Percentiles rank a stretch among this genome's conserved stretches.
These are phyloP conservation scores for Areca catechu DNA, from an alignment of 176 grass and related monocot species.

Conservation along the genomic window DNA sequence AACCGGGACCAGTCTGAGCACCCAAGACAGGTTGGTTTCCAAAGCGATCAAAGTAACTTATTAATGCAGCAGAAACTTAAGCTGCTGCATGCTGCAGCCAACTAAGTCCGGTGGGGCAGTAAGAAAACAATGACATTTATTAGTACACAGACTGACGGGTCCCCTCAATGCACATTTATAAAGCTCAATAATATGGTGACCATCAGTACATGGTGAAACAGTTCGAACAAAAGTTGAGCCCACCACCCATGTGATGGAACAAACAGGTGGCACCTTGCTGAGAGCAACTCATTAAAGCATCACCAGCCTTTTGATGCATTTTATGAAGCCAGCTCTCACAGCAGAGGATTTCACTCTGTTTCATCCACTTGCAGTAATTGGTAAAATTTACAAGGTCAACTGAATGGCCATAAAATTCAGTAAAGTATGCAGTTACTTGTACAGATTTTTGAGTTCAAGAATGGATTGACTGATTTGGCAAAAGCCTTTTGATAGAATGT, in stretches of 20 bases:
- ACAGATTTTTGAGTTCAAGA: not conserved
- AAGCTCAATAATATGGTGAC: conserved; percentile 1
- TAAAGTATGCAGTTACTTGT: not conserved
- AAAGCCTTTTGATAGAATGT: too few species aligned
- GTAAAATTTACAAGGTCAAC: too few species aligned
- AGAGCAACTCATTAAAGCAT: too few species aligned
- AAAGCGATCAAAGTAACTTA: not conserved
- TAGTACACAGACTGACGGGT: too few species aligned
- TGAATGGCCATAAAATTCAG: too few species aligned
- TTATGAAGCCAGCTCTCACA: not conserved
- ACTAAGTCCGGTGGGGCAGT: not conserved
- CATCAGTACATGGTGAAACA: not conserved
- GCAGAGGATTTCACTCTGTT: not conserved
- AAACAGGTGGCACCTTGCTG: not conserved
- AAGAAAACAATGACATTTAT: not conserved
- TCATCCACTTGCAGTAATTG: too few species aligned
- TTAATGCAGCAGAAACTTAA: too few species aligned
- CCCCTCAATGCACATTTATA: not conserved
- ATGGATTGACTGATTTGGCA: too few species aligned
- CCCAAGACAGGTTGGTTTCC: not conserved
- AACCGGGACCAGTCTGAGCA: not conserved
- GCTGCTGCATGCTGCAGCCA: not conserved
- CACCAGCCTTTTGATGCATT: not conserved
- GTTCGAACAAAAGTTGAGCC: not conserved
- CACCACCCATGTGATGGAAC: not conserved